Evolutionary conservation across 1,139 yeast species (phyloP).

Genomic region (Protomyces lactucae-debilis): DNA sequence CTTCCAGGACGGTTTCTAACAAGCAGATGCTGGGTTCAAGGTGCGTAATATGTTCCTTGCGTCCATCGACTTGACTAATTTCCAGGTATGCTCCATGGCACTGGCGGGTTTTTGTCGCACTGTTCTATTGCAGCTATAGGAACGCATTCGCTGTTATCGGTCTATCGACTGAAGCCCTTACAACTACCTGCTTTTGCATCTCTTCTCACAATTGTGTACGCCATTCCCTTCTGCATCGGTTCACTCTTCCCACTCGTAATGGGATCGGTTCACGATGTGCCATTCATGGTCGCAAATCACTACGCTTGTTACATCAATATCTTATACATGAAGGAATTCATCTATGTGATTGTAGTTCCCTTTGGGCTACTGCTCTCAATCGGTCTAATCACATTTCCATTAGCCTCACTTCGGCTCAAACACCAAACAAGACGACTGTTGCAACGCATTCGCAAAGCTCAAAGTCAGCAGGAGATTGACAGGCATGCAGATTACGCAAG

Average conservation of each 20-base stretch:
- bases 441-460: background rate
- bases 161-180: background rate
- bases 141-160: background rate
- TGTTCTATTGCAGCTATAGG: background rate
- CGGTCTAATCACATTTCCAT: background rate
- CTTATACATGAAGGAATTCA: background rate
- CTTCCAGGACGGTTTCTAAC: background rate
- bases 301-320: background rate
- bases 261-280: background rate
- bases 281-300: background rate
- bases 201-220: background rate
- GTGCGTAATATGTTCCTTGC: background rate
- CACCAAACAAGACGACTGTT: background rate
- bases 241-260: background rate
- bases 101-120: background rate
- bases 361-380: background rate
- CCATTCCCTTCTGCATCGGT: background rate
- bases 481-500: background rate
- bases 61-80: background rate
- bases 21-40: background rate
- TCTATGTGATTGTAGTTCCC: background rate
- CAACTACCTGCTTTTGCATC: background rate
- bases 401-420: background rate
- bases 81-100: background rate
- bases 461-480: background rate